Conservation (phyloP, 2,329 filamentous ascomycete genomes). For the Diplocarpon rosae region DNA sequence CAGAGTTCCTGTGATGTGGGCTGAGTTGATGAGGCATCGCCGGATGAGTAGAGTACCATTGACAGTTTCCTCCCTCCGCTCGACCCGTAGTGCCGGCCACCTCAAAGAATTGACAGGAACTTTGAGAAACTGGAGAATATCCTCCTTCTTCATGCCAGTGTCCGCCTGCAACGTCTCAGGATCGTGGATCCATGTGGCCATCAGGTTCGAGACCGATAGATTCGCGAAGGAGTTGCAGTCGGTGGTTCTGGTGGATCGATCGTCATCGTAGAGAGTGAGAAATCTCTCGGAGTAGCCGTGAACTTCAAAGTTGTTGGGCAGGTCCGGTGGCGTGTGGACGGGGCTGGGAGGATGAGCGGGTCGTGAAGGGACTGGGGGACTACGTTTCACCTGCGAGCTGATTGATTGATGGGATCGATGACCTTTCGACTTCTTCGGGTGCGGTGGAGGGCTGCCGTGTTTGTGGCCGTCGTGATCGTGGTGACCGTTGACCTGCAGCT, state of each 20-base stretch:
- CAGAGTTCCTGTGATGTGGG: slow-evolving; percentile 29
- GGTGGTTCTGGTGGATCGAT: slow-evolving; percentile 44
- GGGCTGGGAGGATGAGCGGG: slow-evolving; percentile 57
- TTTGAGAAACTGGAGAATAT: slow-evolving; percentile 53
- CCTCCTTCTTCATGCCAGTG: slow-evolving; percentile 48
- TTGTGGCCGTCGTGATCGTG: slow-evolving; percentile 41
- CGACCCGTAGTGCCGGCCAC: slow-evolving; percentile 24
- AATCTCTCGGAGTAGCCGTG: slow-evolving; percentile 69
- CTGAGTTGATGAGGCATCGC: slow-evolving; percentile 47
- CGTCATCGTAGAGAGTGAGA: slow-evolving; percentile 59
- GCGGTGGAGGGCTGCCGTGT: slow-evolving; percentile 35
- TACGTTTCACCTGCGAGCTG: slow-evolving; percentile 56
- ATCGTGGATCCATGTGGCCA: slow-evolving; percentile 71
- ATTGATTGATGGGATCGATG: slow-evolving; percentile 72
- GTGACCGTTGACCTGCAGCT: slow-evolving; percentile 57
- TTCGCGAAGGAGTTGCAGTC: slow-evolving; percentile 70
- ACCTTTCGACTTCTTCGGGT: slow-evolving; percentile 70
- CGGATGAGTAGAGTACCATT: slow-evolving; percentile 47
- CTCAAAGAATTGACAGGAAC: slow-evolving; percentile 17
- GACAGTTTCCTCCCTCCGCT: slow-evolving; percentile 15
- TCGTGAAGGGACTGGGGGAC: slow-evolving; percentile 46
- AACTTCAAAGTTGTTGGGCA: slow-evolving; percentile 49
- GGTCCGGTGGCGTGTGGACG: slow-evolving; percentile 60
- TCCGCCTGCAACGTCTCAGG: slow-evolving; percentile 56
- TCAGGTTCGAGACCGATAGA: slow-evolving; percentile 60